Percentiles rank a stretch among this genome's conserved stretches.
Conservation (phyloP, 2,329 filamentous ascomycete species). For the Diaporthe destruens region DNA sequence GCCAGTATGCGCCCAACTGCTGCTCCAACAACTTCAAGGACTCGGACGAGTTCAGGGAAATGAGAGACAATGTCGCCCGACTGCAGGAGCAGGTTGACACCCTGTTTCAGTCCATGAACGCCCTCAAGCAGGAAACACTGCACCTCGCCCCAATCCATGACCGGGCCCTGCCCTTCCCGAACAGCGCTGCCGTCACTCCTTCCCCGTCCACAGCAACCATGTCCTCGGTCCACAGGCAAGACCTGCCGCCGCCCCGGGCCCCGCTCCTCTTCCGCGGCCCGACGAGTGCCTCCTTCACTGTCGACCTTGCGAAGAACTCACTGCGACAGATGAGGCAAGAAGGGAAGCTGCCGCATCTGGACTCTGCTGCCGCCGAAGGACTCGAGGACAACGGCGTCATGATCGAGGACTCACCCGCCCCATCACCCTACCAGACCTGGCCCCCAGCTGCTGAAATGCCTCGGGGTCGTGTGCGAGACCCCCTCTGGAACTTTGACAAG, state of each 20-base stretch:
- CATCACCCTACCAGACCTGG: slow-evolving; percentile 51
- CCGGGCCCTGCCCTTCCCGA: slow-evolving; percentile 52
- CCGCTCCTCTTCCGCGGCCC: slow-evolving; percentile 83
- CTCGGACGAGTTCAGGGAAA: slow-evolving; percentile 88
- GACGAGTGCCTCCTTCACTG: slow-evolving; percentile 86
- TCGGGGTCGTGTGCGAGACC: slow-evolving; percentile 66
- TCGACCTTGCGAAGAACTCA: slow-evolving; percentile 88
- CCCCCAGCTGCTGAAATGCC: slow-evolving; percentile 36
- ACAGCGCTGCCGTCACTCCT: slow-evolving; percentile 51
- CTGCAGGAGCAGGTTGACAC: slow-evolving; percentile 88
- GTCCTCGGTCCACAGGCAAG: slow-evolving; percentile 58
- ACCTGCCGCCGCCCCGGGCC: slow-evolving; percentile 61
- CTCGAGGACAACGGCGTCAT: slow-evolving; percentile 69
- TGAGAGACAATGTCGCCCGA: slow-evolving; percentile 78
- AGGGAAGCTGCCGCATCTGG: slow-evolving; percentile 49
- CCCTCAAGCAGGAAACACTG: slow-evolving; percentile 69
- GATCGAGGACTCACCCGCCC: slow-evolving; percentile 49
- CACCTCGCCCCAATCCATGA: slow-evolving; percentile 61
- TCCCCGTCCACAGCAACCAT: slow-evolving; percentile 59
- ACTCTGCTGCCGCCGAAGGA: slow-evolving; percentile 77
- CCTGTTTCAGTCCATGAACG: slow-evolving; percentile 78
- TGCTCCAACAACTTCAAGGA: slow-evolving; percentile 88
- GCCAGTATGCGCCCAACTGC: slow-evolving; percentile 76
- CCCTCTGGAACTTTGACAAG: slow-evolving; percentile 81
- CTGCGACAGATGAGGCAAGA: slow-evolving; percentile 77